phyloP scores from a whole-genome alignment of 1,284 basidiomycete genomes.

The Austroboletus olivaceoglutinosus region DNA sequence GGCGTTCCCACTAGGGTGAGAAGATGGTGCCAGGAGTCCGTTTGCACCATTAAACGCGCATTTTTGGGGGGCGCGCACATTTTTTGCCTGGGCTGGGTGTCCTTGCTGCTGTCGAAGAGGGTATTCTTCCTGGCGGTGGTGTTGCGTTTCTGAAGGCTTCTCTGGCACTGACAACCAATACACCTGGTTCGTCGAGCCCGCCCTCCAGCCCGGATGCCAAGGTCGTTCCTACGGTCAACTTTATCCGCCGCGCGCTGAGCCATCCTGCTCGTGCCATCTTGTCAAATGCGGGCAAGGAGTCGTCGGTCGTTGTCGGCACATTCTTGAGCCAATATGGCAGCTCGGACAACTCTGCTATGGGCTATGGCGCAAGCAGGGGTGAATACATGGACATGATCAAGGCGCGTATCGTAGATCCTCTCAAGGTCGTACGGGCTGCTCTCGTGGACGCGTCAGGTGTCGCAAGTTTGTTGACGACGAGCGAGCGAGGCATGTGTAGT shows the following conservation, averaged over 20 bases:
- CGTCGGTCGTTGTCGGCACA: constrained; percentile 90
- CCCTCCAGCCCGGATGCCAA: constrained; percentile 55
- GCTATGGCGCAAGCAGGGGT: constrained; percentile 90
- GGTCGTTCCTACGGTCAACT: constrained; percentile 83
- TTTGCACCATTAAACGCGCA: too few species aligned
- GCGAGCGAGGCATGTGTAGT: constrained; percentile 92
- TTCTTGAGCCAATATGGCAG: constrained; percentile 68
- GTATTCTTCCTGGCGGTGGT: constrained; percentile 95
- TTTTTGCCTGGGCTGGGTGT: too few species aligned
- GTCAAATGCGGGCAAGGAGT: constrained; percentile 94
- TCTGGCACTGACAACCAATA: constrained; percentile 65
- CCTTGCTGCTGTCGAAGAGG: constrained; percentile 99
- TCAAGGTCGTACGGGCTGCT: constrained; percentile 91
- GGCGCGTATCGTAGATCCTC: constrained; percentile 90
- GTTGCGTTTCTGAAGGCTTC: constrained; percentile 90
- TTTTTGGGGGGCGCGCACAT: too few species aligned
- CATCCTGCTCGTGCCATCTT: constrained; percentile 88
- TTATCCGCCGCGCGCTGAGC: constrained; percentile 87
- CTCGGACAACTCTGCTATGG: constrained; percentile 75
- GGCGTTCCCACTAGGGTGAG: too few species aligned
- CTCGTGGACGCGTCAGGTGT: constrained; percentile 89
- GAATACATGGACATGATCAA: constrained; percentile 96
- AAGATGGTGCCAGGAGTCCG: too few species aligned
- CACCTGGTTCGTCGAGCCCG: constrained; percentile 44
- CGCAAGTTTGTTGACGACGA: constrained; percentile 88